Base-by-base conservation (phyloP, 164 flowering plant species). In the Taxillus chinensis region DNA sequence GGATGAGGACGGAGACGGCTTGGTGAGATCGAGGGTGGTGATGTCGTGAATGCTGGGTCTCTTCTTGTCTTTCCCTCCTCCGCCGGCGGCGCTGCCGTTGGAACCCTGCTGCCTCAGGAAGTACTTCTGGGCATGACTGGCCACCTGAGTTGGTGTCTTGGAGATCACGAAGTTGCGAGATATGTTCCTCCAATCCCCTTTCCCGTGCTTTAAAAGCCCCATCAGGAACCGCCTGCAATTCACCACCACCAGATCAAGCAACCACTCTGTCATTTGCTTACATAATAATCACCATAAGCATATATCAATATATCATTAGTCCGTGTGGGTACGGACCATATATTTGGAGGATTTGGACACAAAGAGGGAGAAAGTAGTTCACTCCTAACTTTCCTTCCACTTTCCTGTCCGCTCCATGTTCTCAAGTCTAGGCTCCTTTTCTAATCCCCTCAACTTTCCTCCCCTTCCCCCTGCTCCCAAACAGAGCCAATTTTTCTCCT, bases 51-150 rank as follows among this genome's bases (percentile, higher is more conserved):
- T 82, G 73, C 86, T 82, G 16, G 86, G 82, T 46, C 86, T 71
- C 68, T 80, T 70, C 68, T 82, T 82, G 45, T 80, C 83, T 68
- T 82, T 82, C 42, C 68, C 80, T 53, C 78, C 79, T 8, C 80
- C 69, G 46, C 45, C 7, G 10, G 46, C 46, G n/a, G n/a, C n/a
- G n/a, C n/a, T n/a, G 27, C 27, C 27, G 27, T 0, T 2, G 8
- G 7, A 9, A 6, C 10, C 27, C 55, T n/a, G 70, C 67, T 71
- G 85, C 67, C 85, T 73, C 7, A 70, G 67, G 45, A 70, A 81
- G 66, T 81, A 81, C 60, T 80, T 80, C 70, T 80, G 84, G 14
- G 86, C 86, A 71, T 82, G 86, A 71, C 86, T 82, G 10, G 86
- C 86, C 7, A 82, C 86, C 64, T 82, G 86, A 41, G 84, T 80